Base-by-base conservation (phyloP, 768 basidiomycete species). In the Panaeolus papilionaceus region DNA sequence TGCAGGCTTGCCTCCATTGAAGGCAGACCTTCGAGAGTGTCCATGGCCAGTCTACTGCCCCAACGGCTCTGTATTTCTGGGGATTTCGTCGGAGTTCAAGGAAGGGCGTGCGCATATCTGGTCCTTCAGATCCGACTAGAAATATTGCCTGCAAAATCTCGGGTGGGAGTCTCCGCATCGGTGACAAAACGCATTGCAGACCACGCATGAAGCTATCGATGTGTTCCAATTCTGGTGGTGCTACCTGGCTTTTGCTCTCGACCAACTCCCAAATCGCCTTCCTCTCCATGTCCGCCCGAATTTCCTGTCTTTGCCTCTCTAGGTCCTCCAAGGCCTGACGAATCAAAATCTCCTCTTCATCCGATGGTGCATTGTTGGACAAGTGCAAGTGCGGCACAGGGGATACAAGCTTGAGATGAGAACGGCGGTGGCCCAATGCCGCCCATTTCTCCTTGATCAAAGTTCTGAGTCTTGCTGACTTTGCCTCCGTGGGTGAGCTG, bases 81-180 rank as follows among this genome's bases (percentile, higher is more conserved):
- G 20, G n/a, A 18, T 16, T 11, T 20, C 45, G 47, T 8, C 7
- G n/a, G 47, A 18, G 7, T 8, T 49, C 20, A 23, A 8, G 68
- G 20, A 45, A 14, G 5, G 38, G 39, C 20, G 62, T 20, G n/a
- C 40, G 42, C 8, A 44, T 33, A 1, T 45, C 64, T 6, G 8
- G 37, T 40, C 62, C 62, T 28, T 33, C 54, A 14, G 14, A 33
- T 5, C 26, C 54, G 1, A 38, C 61, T 26, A 69, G 8, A 54
- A 69, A 69, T 26, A 69, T 61, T 11, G 58, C 62, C 44, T 66
- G 65, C 18, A 69, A n/a, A 8, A 69, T 44, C 23, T 69, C 68
- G 1, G 47, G 18, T 28, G 68, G 68, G 8, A 69, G 40, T 11
- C 42, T 49, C 26, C 65, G 68, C n/a, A 66, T 9, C 8, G 68